phyloP scores from a whole-genome alignment of 2,329 filamentous ascomycete genomes.

The Fusarium burgessii region DNA sequence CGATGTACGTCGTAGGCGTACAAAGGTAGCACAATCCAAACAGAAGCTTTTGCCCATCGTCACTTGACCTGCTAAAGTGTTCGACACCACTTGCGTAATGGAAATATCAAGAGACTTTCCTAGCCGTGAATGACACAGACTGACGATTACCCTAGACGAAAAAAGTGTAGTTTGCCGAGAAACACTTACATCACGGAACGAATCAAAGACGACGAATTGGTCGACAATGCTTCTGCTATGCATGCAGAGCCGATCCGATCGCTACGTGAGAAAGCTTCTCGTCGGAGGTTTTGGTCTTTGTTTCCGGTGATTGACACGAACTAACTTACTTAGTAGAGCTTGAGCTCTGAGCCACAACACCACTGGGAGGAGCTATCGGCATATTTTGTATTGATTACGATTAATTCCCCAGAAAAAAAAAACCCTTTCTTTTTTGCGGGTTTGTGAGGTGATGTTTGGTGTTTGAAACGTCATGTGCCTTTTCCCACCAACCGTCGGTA shows the following conservation, averaged over 20 bases:
- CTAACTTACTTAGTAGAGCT: neutral
- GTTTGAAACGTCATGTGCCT: conserved; percentile 31
- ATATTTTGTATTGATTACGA: conserved; percentile 7
- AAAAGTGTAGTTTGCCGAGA: neutral
- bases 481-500: conserved; percentile 29
- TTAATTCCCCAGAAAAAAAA: conserved; percentile 19
- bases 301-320: conserved; percentile 5
- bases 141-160: conserved; percentile 31
- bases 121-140: conserved; percentile 15
- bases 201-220: conserved; percentile 10
- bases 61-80: conserved; percentile 14
- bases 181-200: conserved; percentile 20
- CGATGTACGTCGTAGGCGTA: conserved; percentile 4
- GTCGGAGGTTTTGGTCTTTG: neutral
- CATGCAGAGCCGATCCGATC: conserved; percentile 31
- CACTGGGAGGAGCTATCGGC: neutral
- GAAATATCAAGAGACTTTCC: conserved; percentile 16
- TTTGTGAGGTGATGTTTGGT: conserved; percentile 34
- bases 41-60: conserved; percentile 6
- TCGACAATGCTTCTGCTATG: conserved; percentile 24
- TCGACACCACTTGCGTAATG: conserved; percentile 35
- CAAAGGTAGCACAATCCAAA: conserved; percentile 6
- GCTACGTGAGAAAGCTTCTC: conserved; percentile 4
- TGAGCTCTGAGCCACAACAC: neutral
- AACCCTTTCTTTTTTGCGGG: neutral